Conservation (phyloP, 1,284 basidiomycete species). For the Ceratobasidium theobromae region DNA sequence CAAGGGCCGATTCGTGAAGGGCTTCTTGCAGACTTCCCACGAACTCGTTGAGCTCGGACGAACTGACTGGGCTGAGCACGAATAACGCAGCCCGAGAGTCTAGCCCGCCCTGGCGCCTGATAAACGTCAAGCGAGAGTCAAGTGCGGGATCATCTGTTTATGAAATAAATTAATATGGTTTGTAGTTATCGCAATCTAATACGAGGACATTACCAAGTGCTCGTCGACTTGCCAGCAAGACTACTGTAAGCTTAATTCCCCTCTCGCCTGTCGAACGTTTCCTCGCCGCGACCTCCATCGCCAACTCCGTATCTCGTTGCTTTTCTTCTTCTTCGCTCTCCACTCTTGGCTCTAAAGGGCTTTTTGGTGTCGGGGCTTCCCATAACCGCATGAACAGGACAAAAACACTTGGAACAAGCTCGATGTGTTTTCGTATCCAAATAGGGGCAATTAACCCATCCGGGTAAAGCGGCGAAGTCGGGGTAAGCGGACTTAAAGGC, state of each 20-base stretch:
- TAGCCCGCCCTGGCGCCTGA: conserved; percentile 82
- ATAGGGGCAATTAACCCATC: conserved; percentile 96
- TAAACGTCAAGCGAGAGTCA: conserved; percentile 79
- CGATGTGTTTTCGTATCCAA: conserved; percentile 94
- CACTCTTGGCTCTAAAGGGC: conserved; percentile 55
- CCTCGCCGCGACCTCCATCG: conserved; percentile 73
- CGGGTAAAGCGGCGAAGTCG: conserved; percentile 84
- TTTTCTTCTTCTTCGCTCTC: conserved; percentile 65
- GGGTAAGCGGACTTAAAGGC: conserved; percentile 85
- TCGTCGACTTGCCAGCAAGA: conserved; percentile 83
- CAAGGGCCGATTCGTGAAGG: conserved; percentile 81
- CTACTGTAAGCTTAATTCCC: conserved; percentile 91
- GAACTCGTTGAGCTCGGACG: conserved; percentile 81
- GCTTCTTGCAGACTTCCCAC: conserved; percentile 84
- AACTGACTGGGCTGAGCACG: conserved; percentile 87
- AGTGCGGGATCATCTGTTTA: conserved; percentile 83
- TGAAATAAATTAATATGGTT: neutral
- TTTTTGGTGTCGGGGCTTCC: conserved; percentile 54
- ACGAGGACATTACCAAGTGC: conserved; percentile 66
- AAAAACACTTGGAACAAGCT: conserved; percentile 88
- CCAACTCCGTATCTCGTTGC: conserved; percentile 69
- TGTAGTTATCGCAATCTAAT: neutral
- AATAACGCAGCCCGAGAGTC: conserved; percentile 92
- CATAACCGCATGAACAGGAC: conserved; percentile 84
- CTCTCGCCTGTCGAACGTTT: conserved; percentile 81